phyloP scores from a whole-genome alignment of 2,329 filamentous ascomycete genomes.

The Phaeosphaeriaceae sp. region DNA sequence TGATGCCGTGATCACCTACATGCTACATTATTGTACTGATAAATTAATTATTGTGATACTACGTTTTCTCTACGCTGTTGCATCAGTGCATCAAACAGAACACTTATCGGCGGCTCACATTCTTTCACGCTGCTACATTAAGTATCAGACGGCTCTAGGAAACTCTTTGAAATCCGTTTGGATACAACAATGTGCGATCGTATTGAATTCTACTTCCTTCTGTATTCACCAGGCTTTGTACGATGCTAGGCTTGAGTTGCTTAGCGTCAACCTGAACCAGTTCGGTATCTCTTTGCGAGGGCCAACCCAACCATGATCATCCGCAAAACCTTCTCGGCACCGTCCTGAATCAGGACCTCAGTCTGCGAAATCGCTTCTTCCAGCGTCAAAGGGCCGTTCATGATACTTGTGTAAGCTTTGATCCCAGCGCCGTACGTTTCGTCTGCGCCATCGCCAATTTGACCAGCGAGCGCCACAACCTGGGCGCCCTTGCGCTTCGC shows the following conservation, averaged over 20 bases:
- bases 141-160: background rate
- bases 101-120: no score
- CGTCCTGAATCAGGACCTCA: slow-evolving; percentile 43
- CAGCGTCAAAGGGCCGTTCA: slow-evolving; percentile 42
- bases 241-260: background rate
- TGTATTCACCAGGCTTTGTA: background rate
- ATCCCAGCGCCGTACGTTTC: slow-evolving; percentile 36
- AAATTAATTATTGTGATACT: no score
- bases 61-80: no score
- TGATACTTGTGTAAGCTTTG: slow-evolving; percentile 48
- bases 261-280: background rate
- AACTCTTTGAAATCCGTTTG: background rate
- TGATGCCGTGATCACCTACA: background rate
- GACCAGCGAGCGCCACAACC: slow-evolving; percentile 51
- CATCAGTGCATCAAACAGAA: no score
- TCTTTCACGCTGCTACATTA: background rate
- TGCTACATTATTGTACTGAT: background rate
- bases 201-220: background rate
- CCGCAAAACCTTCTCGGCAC: slow-evolving; percentile 47
- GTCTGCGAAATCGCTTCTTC: slow-evolving; percentile 46
- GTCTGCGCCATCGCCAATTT: slow-evolving; percentile 38
- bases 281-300: slow-evolving; percentile 23
- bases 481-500: slow-evolving; percentile 56
- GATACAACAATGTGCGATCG: background rate
- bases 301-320: slow-evolving; percentile 47